These are phyloP conservation scores for Kazachstania sp. DNA, from an alignment of 1,139 yeast species.

Conservation along the genomic window DNA sequence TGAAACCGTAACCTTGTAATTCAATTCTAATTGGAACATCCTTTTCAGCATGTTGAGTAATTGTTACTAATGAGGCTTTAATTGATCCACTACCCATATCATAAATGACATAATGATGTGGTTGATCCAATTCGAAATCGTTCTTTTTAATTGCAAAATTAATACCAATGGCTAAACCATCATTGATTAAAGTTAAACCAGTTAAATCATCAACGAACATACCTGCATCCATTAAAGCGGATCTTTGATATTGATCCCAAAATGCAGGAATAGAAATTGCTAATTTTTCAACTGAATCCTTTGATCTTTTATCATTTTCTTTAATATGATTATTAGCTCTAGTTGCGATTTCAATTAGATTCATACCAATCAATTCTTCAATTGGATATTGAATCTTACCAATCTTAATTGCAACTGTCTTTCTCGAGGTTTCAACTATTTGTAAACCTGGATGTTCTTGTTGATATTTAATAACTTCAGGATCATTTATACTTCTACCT, in stretches of 20 bases:
- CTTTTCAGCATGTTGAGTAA: constrained; percentile 39
- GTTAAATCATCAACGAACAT: constrained; percentile 27
- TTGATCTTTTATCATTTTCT: constrained; percentile 37
- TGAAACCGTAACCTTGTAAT: constrained; percentile 65
- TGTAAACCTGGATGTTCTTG: constrained; percentile 54
- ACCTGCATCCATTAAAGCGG: constrained; percentile 61
- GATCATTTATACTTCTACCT: constrained; percentile 53
- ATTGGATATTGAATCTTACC: constrained; percentile 45
- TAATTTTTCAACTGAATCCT: constrained; percentile 46
- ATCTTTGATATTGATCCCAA: constrained; percentile 56
- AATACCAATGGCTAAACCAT: constrained; percentile 83
- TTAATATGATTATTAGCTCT: constrained; percentile 52
- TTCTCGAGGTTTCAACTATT: constrained; percentile 41
- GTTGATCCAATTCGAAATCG: constrained; percentile 35
- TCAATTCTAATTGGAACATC: constrained; percentile 40
- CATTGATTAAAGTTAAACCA: constrained; percentile 72
- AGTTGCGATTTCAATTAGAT: constrained; percentile 51
- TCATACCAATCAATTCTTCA: constrained; percentile 86
- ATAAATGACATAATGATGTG: constrained; percentile 62
- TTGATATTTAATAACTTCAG: constrained; percentile 39
- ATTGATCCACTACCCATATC: constrained; percentile 95
- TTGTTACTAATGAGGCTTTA: constrained; percentile 71
- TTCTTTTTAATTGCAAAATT: constrained; percentile 48
- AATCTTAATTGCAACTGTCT: constrained; percentile 49
- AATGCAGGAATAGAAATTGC: constrained; percentile 66